A percentile compares a stretch with the other conserved stretches of the same genome.
Conservation (phyloP, 2,329 filamentous ascomycete genomes). For the Boeremia lycopersici region DNA sequence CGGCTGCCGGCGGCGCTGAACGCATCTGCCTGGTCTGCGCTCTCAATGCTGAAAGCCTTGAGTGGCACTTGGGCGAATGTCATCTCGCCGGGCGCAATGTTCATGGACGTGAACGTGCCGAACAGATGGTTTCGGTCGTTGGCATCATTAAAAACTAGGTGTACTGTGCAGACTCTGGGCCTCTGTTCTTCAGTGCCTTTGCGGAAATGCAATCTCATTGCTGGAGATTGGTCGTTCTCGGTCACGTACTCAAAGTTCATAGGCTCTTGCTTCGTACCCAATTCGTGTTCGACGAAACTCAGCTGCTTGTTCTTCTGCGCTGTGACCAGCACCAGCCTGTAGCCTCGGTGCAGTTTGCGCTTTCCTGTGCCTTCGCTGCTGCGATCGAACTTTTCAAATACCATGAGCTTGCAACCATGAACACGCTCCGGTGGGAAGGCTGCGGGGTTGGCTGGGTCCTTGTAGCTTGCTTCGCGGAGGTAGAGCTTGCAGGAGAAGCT, state of each 20-base stretch:
- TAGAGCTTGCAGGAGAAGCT: conserved; percentile 70
- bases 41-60: conserved; percentile 68
- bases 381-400: conserved; percentile 75
- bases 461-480: conserved; percentile 78
- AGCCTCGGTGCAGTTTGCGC: conserved; percentile 77
- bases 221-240: conserved; percentile 68
- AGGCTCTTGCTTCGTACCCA: conserved; percentile 66
- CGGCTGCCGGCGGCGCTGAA: conserved; percentile 48
- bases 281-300: conserved; percentile 74
- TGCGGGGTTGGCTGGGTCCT: conserved; percentile 72
- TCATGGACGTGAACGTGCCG: conserved; percentile 73
- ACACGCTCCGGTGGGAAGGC: conserved; percentile 78
- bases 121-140: conserved; percentile 74
- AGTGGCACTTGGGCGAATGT: conserved; percentile 73
- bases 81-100: conserved; percentile 69
- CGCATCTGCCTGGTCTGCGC: conserved; percentile 57
- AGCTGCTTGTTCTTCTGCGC: conserved; percentile 77
- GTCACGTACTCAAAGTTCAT: conserved; percentile 74
- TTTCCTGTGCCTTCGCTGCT: conserved; percentile 75
- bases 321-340: conserved; percentile 78
- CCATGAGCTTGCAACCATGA: conserved; percentile 70
- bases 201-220: conserved; percentile 72
- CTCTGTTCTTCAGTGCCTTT: conserved; percentile 59
- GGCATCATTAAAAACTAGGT: conserved; percentile 77
- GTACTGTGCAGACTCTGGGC: conserved; percentile 64